Evolutionary conservation across 176 grass and related monocot species (phyloP), one percentile per base, ranked within the genome.

Genomic region (Urochloa ruziziensis): DNA sequence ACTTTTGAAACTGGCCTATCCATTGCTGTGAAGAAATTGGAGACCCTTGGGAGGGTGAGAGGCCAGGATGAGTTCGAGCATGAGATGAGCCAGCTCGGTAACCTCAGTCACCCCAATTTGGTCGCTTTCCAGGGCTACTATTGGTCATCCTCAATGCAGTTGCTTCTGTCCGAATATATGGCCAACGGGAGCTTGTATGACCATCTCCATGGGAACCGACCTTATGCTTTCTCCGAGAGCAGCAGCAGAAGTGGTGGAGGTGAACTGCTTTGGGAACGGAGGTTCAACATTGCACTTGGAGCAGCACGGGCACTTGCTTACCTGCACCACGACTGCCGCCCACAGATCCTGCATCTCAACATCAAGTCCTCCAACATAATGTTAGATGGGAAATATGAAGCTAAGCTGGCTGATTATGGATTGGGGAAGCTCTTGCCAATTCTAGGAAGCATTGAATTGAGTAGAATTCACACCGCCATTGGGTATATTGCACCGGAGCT

Each of bases 321-420:
- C 82, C 93, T 99, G 80, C 96, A 99, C 85, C 91, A 99, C 82
- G 96, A 99, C 53, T 99, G 93, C 80, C 84, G 58, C 8, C 96
- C 96, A 54, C 96, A 99, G 73, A 82, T 99, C 53, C 74, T 99
- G 80, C 96, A 99, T 81, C 91, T 99, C 36, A 99, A 99, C 74
- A 90, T 99, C 77, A 99, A 99, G 90, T 99, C 93, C 15, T 94
- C 93, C 46, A 99, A 99, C 87, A 89, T 99, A 81, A 80, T 99
- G 79, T 72, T 99, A 56, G 89, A 94, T 89, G 88, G 87, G 82
- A 69, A 77, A 42, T 99, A 90, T 13, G 96, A 99, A 86, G 89
- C 89, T 43, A 99, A 99, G 80, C 35, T 99, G 74, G 90, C 93
- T 57, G 96, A 99, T 75, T 99, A 96, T 91, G 96, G 96, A 62